These are phyloP conservation scores for Calonectria crousiana DNA, from an alignment of 2,329 filamentous ascomycete species.

Conservation along the genomic window DNA sequence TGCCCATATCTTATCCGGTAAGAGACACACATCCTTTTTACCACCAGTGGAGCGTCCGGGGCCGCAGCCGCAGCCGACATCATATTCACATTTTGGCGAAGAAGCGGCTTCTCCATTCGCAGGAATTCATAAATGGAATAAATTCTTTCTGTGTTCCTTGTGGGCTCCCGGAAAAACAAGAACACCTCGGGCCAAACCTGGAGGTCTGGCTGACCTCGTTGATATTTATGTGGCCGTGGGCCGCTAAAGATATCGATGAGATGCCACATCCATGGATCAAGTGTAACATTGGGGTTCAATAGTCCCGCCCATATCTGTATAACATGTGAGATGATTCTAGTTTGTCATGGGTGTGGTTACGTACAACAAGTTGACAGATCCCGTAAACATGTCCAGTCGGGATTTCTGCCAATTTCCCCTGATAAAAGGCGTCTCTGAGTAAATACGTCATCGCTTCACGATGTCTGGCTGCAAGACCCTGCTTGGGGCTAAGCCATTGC, in stretches of 20 bases:
- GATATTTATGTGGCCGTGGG: slow-evolving; percentile 22
- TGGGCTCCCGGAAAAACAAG: slow-evolving; percentile 21
- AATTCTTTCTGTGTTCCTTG: slow-evolving; percentile 26
- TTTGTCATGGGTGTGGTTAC: fast-evolving
- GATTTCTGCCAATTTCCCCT: background rate
- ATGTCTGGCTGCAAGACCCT: background rate
- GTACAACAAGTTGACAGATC: background rate
- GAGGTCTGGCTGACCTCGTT: slow-evolving; percentile 17
- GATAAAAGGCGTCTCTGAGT: background rate
- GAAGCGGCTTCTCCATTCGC: background rate
- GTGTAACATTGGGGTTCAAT: slow-evolving; percentile 14
- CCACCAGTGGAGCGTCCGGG: background rate
- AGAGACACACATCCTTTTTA: slow-evolving; percentile 4
- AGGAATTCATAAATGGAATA: slow-evolving; percentile 27
- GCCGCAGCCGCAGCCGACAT: background rate
- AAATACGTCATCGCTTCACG: background rate
- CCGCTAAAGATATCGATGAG: slow-evolving; percentile 2
- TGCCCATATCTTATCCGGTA: slow-evolving; percentile 13
- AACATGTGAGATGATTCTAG: background rate
- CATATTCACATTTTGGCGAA: slow-evolving; percentile 11
- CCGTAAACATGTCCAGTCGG: background rate
- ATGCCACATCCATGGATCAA: slow-evolving; percentile 31
- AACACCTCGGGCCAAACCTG: slow-evolving; percentile 21
- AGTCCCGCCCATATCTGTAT: slow-evolving; percentile 27
- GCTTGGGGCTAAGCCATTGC: background rate